These are phyloP conservation scores for Castanopsis chinensis DNA, from an alignment of 306 rosid genomes.

Conservation along the genomic window DNA sequence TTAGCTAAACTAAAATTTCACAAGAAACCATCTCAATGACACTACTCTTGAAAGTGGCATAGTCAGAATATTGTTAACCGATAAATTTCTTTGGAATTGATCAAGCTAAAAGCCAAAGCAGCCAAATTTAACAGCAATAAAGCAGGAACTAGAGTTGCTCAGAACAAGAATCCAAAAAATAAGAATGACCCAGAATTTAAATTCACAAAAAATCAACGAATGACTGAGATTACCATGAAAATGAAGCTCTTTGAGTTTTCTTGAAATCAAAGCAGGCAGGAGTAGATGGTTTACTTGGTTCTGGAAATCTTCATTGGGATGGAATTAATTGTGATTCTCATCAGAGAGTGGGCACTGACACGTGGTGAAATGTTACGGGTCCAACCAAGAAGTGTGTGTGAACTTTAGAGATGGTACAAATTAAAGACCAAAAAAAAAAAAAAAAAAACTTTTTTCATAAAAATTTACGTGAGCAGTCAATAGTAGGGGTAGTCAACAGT, in stretches of 20 bases:
- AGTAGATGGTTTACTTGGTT: not conserved
- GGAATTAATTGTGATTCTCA: not conserved
- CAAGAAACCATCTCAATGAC: not conserved
- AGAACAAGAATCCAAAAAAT: constrained; percentile 2
- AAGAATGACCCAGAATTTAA: not conserved
- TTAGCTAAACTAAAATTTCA: not conserved
- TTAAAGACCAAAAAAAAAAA: too few species aligned
- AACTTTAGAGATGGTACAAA: not conserved
- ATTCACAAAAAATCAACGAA: not conserved
- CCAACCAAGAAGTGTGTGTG: not conserved
- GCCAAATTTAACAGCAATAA: not conserved
- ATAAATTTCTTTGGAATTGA: not conserved
- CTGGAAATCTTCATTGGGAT: not conserved
- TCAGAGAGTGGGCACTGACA: not conserved
- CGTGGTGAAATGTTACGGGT: constrained; percentile 3
- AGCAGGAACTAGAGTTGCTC: not conserved
- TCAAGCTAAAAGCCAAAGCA: not conserved
- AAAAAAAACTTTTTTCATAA: too few species aligned
- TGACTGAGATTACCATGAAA: not conserved
- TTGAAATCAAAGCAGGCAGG: not conserved
- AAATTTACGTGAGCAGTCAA: too few species aligned
- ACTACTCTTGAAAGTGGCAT: not conserved
- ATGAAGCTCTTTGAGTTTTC: not conserved
- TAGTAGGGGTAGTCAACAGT: too few species aligned
- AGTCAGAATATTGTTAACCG: not conserved